Percentiles rank a stretch among this genome's conserved stretches.
Conservation (phyloP, 1,284 basidiomycete species). For the Puccinia sorghi region DNA sequence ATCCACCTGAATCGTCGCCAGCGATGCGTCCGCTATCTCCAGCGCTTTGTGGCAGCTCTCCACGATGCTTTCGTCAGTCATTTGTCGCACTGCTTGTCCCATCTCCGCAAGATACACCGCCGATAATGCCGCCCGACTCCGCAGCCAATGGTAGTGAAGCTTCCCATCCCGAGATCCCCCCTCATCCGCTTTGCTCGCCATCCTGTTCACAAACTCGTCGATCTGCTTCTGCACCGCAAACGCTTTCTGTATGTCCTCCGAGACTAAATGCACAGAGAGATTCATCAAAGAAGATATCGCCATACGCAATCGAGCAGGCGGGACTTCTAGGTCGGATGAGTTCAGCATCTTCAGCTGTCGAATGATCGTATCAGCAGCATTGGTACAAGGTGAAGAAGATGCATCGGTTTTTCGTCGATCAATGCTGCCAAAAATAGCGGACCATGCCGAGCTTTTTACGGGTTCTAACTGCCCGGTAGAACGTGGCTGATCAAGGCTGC, state of each 20-base stretch:
- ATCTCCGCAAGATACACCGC: conserved; percentile 39
- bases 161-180: conserved; percentile 8
- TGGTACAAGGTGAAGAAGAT: not conserved
- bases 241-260: conserved; percentile 23
- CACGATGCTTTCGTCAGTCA: not conserved
- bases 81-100: conserved; percentile 11
- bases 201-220: conserved; percentile 1
- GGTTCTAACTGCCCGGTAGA: not conserved
- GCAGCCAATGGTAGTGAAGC: conserved; percentile 39
- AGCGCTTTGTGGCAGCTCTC: conserved; percentile 21
- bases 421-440: not conserved
- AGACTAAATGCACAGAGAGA: conserved; percentile 35
- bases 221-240: conserved; percentile 19
- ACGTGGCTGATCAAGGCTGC: not conserved
- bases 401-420: not conserved
- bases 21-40: not conserved
- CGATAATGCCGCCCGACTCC: conserved; percentile 33
- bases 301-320: conserved; percentile 10
- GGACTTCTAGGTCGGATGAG: not conserved
- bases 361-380: not conserved
- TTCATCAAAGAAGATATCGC: conserved; percentile 23
- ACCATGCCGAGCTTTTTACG: not conserved
- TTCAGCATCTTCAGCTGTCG: not conserved
- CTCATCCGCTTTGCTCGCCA: not conserved
- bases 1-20: conserved; percentile 8